Evolutionary conservation across 345 rosid species (phyloP).

Genomic region (Pistacia atlantica): DNA sequence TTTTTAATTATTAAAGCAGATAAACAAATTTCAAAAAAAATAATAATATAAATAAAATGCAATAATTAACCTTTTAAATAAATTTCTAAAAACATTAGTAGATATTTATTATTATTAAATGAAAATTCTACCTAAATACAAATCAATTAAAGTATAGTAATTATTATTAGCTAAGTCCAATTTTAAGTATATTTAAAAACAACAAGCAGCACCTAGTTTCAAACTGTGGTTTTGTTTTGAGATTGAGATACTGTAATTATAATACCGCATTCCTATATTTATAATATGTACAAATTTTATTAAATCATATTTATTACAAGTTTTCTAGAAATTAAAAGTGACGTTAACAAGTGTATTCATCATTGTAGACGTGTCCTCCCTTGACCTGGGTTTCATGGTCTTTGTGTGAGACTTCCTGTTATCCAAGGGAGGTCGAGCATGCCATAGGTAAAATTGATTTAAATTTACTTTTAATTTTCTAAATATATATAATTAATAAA

Average conservation of each 20-base stretch:
- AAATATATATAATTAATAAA: not conserved
- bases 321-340: not conserved
- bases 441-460: not conserved
- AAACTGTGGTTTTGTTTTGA: not conserved
- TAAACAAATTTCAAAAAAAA: no score
- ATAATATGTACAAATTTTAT: not conserved
- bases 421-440: not conserved
- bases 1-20: no score
- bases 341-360: not conserved
- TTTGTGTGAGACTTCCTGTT: not conserved
- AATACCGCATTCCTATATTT: not conserved
- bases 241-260: not conserved
- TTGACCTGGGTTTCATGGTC: not conserved
- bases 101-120: no score
- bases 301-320: not conserved
- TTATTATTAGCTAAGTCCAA: not conserved
- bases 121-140: no score
- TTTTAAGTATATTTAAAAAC: conserved; percentile 11
- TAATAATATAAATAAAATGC: no score
- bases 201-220: conserved; percentile 14
- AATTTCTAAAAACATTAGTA: no score
- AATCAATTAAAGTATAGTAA: no score
- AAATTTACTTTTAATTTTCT: not conserved
- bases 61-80: no score
- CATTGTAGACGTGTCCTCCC: not conserved